Base-by-base conservation (phyloP, 164 flowering plant species). In the Magnolia sinica region DNA sequence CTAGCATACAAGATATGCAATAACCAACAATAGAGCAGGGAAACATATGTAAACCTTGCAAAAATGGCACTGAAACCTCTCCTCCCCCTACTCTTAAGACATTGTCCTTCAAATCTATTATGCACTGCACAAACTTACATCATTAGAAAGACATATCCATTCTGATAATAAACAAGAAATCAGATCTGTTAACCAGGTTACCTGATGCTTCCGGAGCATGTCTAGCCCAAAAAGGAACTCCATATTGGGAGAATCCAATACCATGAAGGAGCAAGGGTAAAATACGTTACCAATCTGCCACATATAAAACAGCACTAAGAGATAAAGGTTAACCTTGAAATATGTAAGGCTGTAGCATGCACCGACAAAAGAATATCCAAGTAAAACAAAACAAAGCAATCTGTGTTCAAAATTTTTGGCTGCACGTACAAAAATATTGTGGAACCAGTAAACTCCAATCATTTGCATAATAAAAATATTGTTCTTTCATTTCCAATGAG, bases 191-290 rank as follows among this genome's bases (percentile, higher is more conserved):
- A 61, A 75, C 50, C 10, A 71, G 31, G 19, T 58, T 84, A 96
- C 99, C 95, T 96, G 99, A 84, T 96, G 98, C 81, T 94, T 96
- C 27, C 97, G 91, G 13, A 94, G 97, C 98, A 96, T 96, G 82
- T 96, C 98, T 78, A 96, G 86, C 68, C 99, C 99, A 86, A 96
- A 96, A 76, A 94, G 97, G 78, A 96, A 96, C 75, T 94, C 99
- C 95, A 96, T 96, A 77, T 96, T 92, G 5, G 97, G 93, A 52
- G 98, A 72, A 83, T 94, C 99, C 85, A 96, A 77, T 49, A 96
- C 99, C 81, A 85, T 67, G 78, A 96, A 96, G 52, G 98, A 90
- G 79, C 99, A 92, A n/a, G 91, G 99, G 77, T 94, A 96, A 75
- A 92, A 96, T 58, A 86, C 82, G 78, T 80, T 88, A 68, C 99